Conservation (phyloP, 2,329 filamentous ascomycete genomes). For the Aphanocladium album region DNA sequence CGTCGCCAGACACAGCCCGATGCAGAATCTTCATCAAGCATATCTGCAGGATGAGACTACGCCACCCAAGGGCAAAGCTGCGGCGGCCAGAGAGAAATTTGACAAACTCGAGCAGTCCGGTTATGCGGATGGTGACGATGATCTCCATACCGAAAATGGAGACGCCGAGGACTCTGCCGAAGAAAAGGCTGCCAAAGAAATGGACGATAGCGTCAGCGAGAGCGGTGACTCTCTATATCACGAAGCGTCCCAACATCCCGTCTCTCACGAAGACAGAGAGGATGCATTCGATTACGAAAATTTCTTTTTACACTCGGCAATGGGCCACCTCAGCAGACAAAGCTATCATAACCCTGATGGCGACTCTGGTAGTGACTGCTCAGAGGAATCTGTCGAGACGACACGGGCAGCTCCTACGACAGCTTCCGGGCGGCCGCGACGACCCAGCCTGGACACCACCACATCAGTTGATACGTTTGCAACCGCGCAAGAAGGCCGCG, state of each 20-base stretch:
- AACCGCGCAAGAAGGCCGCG: slow-evolving; percentile 48
- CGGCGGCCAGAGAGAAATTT: slow-evolving; percentile 18
- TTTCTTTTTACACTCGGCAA: slow-evolving; percentile 88
- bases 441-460: slow-evolving; percentile 44
- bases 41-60: slow-evolving; percentile 14
- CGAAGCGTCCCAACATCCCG: slow-evolving; percentile 51
- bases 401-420: slow-evolving; percentile 43
- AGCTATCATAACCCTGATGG: slow-evolving; percentile 21
- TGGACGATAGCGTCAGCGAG: slow-evolving; percentile 50
- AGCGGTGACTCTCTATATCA: slow-evolving; percentile 61
- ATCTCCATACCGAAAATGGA: slow-evolving; percentile 35
- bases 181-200: slow-evolving; percentile 8
- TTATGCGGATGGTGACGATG: slow-evolving; percentile 28
- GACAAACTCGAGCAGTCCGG: slow-evolving; percentile 23
- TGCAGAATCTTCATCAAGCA: slow-evolving; percentile 13
- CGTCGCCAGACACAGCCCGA: slow-evolving; percentile 11
- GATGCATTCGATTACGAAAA: slow-evolving; percentile 97
- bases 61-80: slow-evolving; percentile 8
- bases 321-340: slow-evolving; percentile 64
- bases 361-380: slow-evolving; percentile 51
- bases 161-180: slow-evolving; percentile 1
- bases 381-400: slow-evolving; percentile 58
- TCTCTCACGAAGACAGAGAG: slow-evolving; percentile 86
- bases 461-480: slow-evolving; percentile 52
- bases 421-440: slow-evolving; percentile 35